phyloP scores from a whole-genome alignment of 306 rosid genomes.

The Citrullus mucosospermus region DNA sequence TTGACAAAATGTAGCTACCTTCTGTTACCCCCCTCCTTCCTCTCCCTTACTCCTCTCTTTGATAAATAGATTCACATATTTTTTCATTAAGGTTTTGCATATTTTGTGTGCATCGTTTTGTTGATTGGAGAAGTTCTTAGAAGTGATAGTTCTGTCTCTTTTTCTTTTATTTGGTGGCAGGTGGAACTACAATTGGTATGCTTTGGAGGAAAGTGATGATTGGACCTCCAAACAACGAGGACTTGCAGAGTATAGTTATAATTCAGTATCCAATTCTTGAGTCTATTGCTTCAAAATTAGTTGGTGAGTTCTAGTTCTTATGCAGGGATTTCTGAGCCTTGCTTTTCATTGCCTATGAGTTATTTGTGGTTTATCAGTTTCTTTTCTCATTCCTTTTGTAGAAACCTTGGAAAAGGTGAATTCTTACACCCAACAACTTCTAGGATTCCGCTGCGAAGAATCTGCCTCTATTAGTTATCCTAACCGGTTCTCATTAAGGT shows the following conservation, averaged over 20 bases:
- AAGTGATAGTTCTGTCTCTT: not conserved
- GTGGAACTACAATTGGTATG: slow-evolving; percentile 43
- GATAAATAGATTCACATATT: not conserved
- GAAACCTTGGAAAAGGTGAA: slow-evolving; percentile 66
- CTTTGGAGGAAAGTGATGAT: slow-evolving; percentile 79
- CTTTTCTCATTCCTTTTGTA: slow-evolving; percentile 14
- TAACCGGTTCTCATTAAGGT: slow-evolving; percentile 73
- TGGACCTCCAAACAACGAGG: slow-evolving; percentile 42
- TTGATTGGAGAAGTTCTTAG: not conserved
- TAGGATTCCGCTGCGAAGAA: slow-evolving; percentile 27
- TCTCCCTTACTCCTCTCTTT: not conserved
- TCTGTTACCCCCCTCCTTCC: not conserved
- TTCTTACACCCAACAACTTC: slow-evolving; percentile 24
- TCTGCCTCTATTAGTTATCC: slow-evolving; percentile 28
- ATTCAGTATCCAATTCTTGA: slow-evolving; percentile 43
- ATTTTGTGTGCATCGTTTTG: not conserved
- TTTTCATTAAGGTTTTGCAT: not conserved
- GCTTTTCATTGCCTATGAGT: not conserved
- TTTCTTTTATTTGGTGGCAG: slow-evolving; percentile 24
- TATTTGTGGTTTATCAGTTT: not conserved
- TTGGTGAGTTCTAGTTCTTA: slow-evolving; percentile 31
- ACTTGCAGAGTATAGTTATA: slow-evolving; percentile 49
- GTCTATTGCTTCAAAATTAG: slow-evolving; percentile 33
- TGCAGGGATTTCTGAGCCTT: not conserved
- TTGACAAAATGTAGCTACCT: not conserved